These are phyloP conservation scores for Adansonia rubrostipa DNA, from an alignment of 441 rosid genomes.

Conservation along the genomic window DNA sequence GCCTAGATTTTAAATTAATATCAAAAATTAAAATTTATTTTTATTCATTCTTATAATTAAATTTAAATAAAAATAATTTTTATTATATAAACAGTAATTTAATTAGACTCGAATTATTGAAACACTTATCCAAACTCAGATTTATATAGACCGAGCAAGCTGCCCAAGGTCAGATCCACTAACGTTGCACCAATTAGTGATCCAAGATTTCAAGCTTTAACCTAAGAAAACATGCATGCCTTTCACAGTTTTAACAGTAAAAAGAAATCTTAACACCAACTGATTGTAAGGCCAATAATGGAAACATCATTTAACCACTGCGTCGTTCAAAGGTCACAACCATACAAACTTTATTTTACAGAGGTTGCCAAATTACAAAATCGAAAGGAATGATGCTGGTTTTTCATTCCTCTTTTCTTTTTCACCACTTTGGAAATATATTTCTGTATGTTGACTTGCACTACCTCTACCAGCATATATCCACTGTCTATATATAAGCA, in stretches of 20 bases:
- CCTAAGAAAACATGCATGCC: background rate
- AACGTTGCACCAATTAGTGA: no score
- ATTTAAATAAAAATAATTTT: no score
- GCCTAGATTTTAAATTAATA: no score
- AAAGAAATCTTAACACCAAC: background rate
- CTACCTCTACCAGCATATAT: background rate
- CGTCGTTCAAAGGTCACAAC: background rate
- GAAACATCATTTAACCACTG: no score
- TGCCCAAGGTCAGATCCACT: no score
- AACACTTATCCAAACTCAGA: no score
- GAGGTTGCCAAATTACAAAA: slow-evolving; percentile 14
- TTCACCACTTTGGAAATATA: slow-evolving; percentile 28
- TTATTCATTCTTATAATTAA: no score
- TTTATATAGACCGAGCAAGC: no score
- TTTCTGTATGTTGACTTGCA: slow-evolving; percentile 11
- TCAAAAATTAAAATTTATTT: no score
- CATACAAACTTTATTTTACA: background rate
- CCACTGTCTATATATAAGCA: background rate
- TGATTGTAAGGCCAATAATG: background rate
- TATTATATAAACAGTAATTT: no score
- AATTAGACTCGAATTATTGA: no score
- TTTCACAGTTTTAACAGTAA: background rate
- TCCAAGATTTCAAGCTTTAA: no score
- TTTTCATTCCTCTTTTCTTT: slow-evolving; percentile 11
- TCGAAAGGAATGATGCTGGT: slow-evolving; percentile 14